A percentile compares a stretch with the other conserved stretches of the same genome.
phyloP scores from a whole-genome alignment of 208 protist species.

The Acanthamoeba healyi region DNA sequence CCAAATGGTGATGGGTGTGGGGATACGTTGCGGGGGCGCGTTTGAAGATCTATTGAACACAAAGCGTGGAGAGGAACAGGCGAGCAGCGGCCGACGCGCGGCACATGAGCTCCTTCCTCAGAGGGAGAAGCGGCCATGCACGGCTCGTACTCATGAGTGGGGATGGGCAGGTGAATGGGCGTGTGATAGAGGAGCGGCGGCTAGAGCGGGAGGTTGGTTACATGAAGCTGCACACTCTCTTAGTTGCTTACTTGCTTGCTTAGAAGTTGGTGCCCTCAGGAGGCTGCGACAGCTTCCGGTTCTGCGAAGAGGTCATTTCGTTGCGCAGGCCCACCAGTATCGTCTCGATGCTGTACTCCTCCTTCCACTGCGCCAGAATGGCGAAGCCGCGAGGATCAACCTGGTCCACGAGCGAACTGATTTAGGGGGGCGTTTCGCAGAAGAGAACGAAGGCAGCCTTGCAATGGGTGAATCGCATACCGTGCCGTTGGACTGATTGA shows the following conservation, averaged over 20 bases:
- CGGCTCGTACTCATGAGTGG: too few relatives aligned
- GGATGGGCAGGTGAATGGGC: too few relatives aligned
- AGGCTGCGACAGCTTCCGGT: slow-evolving; percentile 86
- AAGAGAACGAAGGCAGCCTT: not conserved
- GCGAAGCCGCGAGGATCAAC: slow-evolving; percentile 82
- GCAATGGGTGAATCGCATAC: slow-evolving; percentile 68
- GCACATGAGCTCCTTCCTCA: too few relatives aligned
- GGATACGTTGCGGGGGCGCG: too few relatives aligned
- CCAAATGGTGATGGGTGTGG: too few relatives aligned
- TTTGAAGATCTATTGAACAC: too few relatives aligned
- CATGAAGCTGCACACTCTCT: not conserved
- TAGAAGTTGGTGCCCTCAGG: slow-evolving; percentile 82
- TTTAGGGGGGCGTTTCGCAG: not conserved
- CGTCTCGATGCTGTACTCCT: slow-evolving; percentile 82
- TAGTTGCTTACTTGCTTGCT: not conserved
- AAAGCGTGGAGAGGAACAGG: too few relatives aligned
- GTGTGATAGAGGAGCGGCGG: not conserved
- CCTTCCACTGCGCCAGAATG: slow-evolving; percentile 86
- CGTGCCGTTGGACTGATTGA: slow-evolving; percentile 84
- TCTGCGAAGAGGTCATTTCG: slow-evolving; percentile 84
- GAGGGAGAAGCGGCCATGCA: not conserved
- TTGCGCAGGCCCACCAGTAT: slow-evolving; percentile 85
- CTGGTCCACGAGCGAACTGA: not conserved
- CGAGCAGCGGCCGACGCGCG: too few relatives aligned
- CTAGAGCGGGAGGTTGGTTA: not conserved